Percentiles rank a stretch among this genome's conserved stretches.
Conservation (phyloP, 2,329 filamentous ascomycete species). For the Hypoxylon sp. region DNA sequence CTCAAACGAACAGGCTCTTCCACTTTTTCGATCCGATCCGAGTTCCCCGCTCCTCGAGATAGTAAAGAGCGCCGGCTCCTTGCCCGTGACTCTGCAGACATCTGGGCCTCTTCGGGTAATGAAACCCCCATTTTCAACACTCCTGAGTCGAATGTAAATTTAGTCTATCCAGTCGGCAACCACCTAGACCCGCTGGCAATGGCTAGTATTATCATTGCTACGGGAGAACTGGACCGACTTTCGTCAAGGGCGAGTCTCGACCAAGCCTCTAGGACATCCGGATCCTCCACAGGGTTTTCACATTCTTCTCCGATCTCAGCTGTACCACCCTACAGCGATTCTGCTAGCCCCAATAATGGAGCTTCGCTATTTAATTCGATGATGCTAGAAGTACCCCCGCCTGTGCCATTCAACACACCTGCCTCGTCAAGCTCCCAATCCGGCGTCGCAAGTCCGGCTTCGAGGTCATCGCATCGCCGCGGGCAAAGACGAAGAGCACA, state of each 20-base stretch:
- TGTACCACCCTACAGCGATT: constrained; percentile 23
- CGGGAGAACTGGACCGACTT: constrained; percentile 47
- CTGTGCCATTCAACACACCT: constrained; percentile 30
- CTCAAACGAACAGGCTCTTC: constrained; percentile 45
- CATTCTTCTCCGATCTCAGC: constrained; percentile 23
- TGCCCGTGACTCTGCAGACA: constrained; percentile 46
- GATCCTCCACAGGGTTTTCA: constrained; percentile 26
- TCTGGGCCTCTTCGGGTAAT: constrained; percentile 48
- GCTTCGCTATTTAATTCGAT: constrained; percentile 19
- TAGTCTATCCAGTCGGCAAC: constrained; percentile 16
- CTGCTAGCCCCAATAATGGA: constrained; percentile 26
- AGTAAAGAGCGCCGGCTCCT: constrained; percentile 46
- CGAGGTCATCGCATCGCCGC: constrained; percentile 29
- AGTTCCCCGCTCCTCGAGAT: constrained; percentile 44
- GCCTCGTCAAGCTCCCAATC: constrained; percentile 26
- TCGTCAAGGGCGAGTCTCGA: constrained; percentile 31
- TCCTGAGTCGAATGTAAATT: constrained; percentile 42
- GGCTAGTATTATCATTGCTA: constrained; percentile 44
- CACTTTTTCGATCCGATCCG: constrained; percentile 44
- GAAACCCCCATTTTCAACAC: constrained; percentile 49
- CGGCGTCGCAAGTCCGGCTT: constrained; percentile 23
- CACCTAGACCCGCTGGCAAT: constrained; percentile 43
- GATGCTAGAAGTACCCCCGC: constrained; percentile 15
- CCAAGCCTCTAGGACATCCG: constrained; percentile 25
- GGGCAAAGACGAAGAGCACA: constrained; percentile 42